These are phyloP conservation scores for Schizophyllum commune DNA, from an alignment of 1,284 basidiomycete species.

Conservation along the genomic window DNA sequence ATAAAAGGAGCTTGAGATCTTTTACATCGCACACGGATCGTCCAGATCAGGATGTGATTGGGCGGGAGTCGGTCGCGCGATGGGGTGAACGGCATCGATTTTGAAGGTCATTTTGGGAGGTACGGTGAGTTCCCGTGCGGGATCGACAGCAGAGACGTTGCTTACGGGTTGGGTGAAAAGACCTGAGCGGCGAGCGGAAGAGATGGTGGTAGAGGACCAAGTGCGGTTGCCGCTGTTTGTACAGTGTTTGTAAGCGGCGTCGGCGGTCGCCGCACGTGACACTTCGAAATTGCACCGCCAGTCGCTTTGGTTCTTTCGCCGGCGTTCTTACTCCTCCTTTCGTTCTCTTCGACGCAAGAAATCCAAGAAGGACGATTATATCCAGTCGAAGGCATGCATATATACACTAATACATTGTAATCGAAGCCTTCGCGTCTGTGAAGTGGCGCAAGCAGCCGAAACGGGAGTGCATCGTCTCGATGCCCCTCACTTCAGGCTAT, in stretches of 20 bases:
- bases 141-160: slow-evolving; percentile 7
- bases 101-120: slow-evolving; percentile 16
- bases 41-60: slow-evolving; percentile 4
- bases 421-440: neutral
- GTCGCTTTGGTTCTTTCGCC: neutral
- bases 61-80: slow-evolving; percentile 13
- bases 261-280: neutral
- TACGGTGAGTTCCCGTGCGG: neutral
- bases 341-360: too few species aligned
- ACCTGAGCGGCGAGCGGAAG: slow-evolving; percentile 22
- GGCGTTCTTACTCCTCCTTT: neutral
- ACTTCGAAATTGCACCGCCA: neutral
- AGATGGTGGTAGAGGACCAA: slow-evolving; percentile 44
- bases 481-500: neutral
- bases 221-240: slow-evolving; percentile 31
- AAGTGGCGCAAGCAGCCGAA: neutral
- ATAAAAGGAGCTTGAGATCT: slow-evolving; percentile 20
- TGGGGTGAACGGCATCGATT: slow-evolving; percentile 13
- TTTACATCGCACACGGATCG: slow-evolving; percentile 37
- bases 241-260: slow-evolving; percentile 37
- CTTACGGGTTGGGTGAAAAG: slow-evolving; percentile 18
- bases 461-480: slow-evolving; percentile 21
- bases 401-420: neutral
- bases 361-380: neutral
- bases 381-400: neutral